Evolutionary conservation across 2,329 filamentous ascomycete species (phyloP).

Genomic region (Exophiala sp.): DNA sequence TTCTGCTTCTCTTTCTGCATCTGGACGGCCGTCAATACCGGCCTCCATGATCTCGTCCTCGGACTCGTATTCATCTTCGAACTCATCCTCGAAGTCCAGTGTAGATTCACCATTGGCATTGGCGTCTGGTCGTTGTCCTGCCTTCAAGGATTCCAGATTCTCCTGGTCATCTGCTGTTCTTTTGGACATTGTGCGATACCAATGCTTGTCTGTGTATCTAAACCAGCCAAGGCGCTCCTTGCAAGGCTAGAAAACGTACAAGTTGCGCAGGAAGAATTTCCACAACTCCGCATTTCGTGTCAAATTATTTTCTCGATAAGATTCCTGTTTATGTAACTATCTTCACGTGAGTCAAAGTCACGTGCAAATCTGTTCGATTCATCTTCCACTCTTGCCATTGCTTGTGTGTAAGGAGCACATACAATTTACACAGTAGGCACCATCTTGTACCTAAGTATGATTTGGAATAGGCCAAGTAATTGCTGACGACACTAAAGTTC

Average conservation of each 20-base stretch:
- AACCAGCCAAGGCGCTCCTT: no score
- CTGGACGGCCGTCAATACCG: constrained; percentile 86
- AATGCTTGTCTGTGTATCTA: no score
- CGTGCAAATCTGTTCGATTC: not conserved
- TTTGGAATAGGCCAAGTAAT: no score
- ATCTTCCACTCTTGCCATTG: no score
- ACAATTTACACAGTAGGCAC: no score
- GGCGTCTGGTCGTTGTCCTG: constrained; percentile 56
- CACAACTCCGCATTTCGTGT: constrained; percentile 7
- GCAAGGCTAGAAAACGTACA: not conserved
- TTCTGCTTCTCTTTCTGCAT: constrained; percentile 87
- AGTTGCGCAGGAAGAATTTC: not conserved
- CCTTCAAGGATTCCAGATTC: constrained; percentile 56
- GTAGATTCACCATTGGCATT: constrained; percentile 51
- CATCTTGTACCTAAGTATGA: no score
- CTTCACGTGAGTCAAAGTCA: constrained; percentile 5
- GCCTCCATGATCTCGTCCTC: constrained; percentile 92
- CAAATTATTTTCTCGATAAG: constrained; percentile 9
- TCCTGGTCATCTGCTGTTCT: constrained; percentile 54
- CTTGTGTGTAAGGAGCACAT: no score
- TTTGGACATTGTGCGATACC: constrained; percentile 53
- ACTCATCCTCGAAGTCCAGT: constrained; percentile 65
- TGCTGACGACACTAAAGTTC: no score
- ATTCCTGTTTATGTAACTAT: constrained; percentile 6
- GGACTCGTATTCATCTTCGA: constrained; percentile 93